These are phyloP conservation scores for Cyclocybe aegerita DNA, from an alignment of 768 basidiomycete species.

Conservation along the genomic window DNA sequence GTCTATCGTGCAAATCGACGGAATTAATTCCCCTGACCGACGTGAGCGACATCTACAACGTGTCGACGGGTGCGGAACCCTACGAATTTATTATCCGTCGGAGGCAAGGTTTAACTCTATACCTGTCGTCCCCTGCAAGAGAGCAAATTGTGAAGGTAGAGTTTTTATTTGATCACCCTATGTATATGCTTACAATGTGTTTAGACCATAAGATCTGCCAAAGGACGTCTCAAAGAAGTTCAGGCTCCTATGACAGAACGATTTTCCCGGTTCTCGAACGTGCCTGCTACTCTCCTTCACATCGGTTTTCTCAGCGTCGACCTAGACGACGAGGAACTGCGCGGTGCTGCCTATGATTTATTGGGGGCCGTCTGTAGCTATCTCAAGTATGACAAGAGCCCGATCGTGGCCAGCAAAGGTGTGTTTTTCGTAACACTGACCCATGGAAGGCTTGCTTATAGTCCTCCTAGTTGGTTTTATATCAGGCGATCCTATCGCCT, in stretches of 20 bases:
- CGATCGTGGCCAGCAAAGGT: constrained; percentile 73
- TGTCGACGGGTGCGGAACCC: constrained; percentile 70
- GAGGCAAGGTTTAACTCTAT: constrained; percentile 69
- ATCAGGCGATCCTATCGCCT: constrained; percentile 62
- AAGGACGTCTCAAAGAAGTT: constrained; percentile 62
- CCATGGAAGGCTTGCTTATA: background rate
- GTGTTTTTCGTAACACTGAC: constrained; percentile 7
- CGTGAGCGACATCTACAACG: constrained; percentile 84
- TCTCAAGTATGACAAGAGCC: constrained; percentile 73
- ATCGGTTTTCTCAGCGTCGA: constrained; percentile 81
- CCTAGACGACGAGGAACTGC: constrained; percentile 72
- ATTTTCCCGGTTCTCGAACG: constrained; percentile 77
- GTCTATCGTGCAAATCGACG: constrained; percentile 70
- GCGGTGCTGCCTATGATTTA: constrained; percentile 77
- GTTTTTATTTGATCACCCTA: background rate
- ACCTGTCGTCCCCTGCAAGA: constrained; percentile 70
- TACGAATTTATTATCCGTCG: constrained; percentile 82
- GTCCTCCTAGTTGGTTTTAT: constrained; percentile 59
- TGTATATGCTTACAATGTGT: background rate
- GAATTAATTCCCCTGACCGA: constrained; percentile 81
- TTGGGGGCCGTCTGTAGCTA: constrained; percentile 75
- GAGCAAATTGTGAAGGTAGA: constrained; percentile 75
- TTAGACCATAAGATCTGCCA: constrained; percentile 75
- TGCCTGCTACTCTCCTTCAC: constrained; percentile 85
- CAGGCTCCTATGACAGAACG: constrained; percentile 56